A percentile compares a stretch with the other conserved stretches of the same genome.
These are phyloP conservation scores for Hypocreales sp. DNA, from an alignment of 2,329 filamentous ascomycete genomes.

Conservation along the genomic window DNA sequence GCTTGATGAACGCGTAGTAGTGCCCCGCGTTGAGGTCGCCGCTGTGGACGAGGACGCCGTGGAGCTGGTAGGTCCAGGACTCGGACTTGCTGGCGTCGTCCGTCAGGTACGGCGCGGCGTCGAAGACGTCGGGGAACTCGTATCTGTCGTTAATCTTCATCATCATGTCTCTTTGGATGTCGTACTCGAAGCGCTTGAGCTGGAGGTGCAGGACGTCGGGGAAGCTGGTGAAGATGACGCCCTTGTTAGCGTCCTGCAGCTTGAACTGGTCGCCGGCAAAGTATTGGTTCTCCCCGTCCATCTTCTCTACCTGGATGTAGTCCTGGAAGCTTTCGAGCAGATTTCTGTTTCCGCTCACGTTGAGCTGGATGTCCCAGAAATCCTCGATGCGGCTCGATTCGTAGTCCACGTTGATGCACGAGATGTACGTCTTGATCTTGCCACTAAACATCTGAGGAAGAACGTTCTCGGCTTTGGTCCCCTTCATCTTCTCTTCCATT, in stretches of 20 bases:
- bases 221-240: constrained; percentile 92
- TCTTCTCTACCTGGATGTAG: constrained; percentile 90
- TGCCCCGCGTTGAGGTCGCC: constrained; percentile 94
- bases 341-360: constrained; percentile 86
- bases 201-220: constrained; percentile 90
- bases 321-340: constrained; percentile 90
- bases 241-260: constrained; percentile 92
- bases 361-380: constrained; percentile 98
- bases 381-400: constrained; percentile 92
- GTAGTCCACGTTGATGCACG: constrained; percentile 95
- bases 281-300: constrained; percentile 98
- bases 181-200: constrained; percentile 95
- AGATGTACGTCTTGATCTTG: constrained; percentile 97
- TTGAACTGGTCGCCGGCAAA: constrained; percentile 81
- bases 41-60: constrained; percentile 91
- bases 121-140: constrained; percentile 73
- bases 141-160: constrained; percentile 96
- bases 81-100: constrained; percentile 78
- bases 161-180: constrained; percentile 90
- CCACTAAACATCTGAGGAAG: constrained; percentile 86
- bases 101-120: constrained; percentile 75
- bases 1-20: constrained; percentile 95
- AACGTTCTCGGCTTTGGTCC: constrained; percentile 77
- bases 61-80: constrained; percentile 80
- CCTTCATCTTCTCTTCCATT: constrained; percentile 97